These are phyloP conservation scores for Kwoniella pini DNA, from an alignment of 768 basidiomycete genomes.

Conservation along the genomic window DNA sequence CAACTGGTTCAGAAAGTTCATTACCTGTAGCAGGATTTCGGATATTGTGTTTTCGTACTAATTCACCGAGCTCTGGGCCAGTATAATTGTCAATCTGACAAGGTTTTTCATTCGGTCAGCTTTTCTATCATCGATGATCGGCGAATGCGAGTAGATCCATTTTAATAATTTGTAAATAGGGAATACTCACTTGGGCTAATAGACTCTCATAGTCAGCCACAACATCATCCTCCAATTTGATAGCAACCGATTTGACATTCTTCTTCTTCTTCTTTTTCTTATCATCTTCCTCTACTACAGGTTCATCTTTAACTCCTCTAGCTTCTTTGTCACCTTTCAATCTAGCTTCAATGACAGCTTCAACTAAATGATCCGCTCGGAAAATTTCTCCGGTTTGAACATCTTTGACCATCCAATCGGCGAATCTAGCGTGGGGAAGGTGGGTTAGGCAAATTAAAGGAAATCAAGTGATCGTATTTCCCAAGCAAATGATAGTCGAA, in stretches of 20 bases:
- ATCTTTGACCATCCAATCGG: conserved; percentile 99
- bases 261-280: conserved; percentile 70
- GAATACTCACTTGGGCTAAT: conserved; percentile 79
- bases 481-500: background rate
- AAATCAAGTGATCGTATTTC: background rate
- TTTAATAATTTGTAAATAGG: no score
- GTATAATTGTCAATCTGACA: conserved; percentile 91
- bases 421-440: conserved; percentile 60
- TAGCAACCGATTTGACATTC: conserved; percentile 66
- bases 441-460: background rate
- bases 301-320: conserved; percentile 65
- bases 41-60: conserved; percentile 77
- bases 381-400: conserved; percentile 91
- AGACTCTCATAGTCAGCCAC: conserved; percentile 76
- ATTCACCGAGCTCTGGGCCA: conserved; percentile 81
- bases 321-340: conserved; percentile 89
- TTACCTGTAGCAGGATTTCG: conserved; percentile 90
- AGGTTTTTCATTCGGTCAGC: background rate
- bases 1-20: conserved; percentile 85
- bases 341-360: conserved; percentile 84
- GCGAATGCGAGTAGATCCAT: no score
- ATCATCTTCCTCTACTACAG: conserved; percentile 61
- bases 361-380: conserved; percentile 94
- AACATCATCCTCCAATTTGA: conserved; percentile 71
- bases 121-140: no score